phyloP scores from a whole-genome alignment of 139 green algal genomes.

The Chlamydomonas sp. region DNA sequence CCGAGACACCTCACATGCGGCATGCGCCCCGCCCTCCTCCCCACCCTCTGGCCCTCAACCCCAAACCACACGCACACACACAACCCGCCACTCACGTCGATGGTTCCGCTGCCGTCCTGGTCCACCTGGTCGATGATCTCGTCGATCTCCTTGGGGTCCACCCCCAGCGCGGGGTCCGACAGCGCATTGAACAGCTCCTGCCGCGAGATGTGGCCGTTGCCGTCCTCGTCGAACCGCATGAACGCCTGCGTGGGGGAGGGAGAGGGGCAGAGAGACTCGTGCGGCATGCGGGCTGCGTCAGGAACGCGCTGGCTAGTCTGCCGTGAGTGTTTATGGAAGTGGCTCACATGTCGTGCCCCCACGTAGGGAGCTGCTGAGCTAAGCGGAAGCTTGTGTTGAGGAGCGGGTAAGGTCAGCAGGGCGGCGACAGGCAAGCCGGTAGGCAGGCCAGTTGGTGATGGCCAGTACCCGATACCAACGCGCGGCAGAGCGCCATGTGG shows the following conservation, averaged over 20 bases:
- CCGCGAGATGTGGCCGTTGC: conserved; percentile 71
- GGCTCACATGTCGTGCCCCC: background rate
- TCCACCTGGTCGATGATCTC: conserved; percentile 74
- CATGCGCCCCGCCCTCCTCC: too few relatives aligned
- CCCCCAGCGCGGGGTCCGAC: conserved; percentile 32
- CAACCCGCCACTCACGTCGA: conserved; percentile 54
- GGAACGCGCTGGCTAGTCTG: too few relatives aligned
- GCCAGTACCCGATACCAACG: too few relatives aligned
- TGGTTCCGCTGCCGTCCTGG: conserved; percentile 73
- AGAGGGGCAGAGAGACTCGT: too few relatives aligned
- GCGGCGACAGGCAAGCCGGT: too few relatives aligned
- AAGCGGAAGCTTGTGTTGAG: background rate
- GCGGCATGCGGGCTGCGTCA: too few relatives aligned
- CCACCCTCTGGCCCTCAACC: too few relatives aligned
- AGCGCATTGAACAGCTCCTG: conserved; percentile 43
- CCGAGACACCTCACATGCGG: too few relatives aligned
- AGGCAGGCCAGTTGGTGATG: too few relatives aligned
- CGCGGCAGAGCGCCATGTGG: too few relatives aligned
- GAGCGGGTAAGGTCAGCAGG: too few relatives aligned
- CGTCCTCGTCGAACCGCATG: conserved; percentile 81
- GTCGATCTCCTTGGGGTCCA: conserved; percentile 43
- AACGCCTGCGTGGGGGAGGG: conserved; percentile 58
- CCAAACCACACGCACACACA: too few relatives aligned
- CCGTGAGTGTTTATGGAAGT: background rate
- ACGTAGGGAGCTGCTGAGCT: background rate